These are phyloP conservation scores for Euphorbia schlechtendalii DNA, from an alignment of 441 rosid species.

Conservation along the genomic window DNA sequence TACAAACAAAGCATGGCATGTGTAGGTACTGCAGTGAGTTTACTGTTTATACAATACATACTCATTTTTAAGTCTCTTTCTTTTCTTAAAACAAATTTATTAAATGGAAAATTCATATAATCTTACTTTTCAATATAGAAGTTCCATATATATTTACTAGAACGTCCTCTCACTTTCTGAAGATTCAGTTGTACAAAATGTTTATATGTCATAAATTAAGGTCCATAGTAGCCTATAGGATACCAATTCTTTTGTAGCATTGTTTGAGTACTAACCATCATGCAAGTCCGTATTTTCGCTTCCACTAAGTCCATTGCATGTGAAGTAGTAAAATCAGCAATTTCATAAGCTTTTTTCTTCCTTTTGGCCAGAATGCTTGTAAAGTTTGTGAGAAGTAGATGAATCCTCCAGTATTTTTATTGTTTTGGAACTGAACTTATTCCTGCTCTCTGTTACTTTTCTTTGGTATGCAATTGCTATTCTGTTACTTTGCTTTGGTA, in stretches of 20 bases:
- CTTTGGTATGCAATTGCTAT: slow-evolving; percentile 7
- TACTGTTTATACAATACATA: too few species aligned
- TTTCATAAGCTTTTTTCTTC: background rate
- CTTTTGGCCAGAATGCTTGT: background rate
- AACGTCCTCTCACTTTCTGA: background rate
- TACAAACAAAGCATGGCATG: too few species aligned
- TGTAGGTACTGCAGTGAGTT: too few species aligned
- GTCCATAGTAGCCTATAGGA: background rate
- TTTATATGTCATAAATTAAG: slow-evolving; percentile 2
- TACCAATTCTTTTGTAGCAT: background rate
- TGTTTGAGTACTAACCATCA: background rate
- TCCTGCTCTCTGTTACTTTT: slow-evolving; percentile 11
- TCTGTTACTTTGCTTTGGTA: too few species aligned
- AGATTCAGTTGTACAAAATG: background rate
- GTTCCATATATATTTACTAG: background rate
- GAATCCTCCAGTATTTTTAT: background rate
- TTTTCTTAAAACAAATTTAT: background rate
- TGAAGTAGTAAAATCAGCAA: background rate
- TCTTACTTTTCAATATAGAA: slow-evolving; percentile 4
- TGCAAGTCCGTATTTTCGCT: background rate
- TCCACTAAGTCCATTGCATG: background rate
- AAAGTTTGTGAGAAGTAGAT: background rate
- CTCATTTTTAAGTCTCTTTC: background rate
- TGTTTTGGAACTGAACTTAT: slow-evolving; percentile 2
- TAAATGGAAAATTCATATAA: background rate